Evolutionary conservation across 306 rosid species (phyloP).

Genomic region (Fagus crenata): DNA sequence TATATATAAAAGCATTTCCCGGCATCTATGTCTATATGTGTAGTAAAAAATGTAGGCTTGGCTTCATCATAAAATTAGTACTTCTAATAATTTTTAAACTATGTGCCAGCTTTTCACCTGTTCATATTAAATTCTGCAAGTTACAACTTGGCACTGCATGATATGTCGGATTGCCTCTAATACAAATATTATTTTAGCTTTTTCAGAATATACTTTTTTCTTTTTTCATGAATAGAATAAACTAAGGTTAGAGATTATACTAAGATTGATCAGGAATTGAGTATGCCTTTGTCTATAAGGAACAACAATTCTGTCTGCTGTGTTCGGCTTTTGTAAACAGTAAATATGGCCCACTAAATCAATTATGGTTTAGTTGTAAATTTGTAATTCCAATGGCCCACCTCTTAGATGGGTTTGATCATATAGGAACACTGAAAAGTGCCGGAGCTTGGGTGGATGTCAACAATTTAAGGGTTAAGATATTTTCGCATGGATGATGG

Average conservation of each 20-base stretch:
- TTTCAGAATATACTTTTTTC: background rate
- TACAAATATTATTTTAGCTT: background rate
- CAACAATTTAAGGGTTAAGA: background rate
- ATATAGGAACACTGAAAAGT: conserved; percentile 17
- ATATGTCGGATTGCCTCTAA: background rate
- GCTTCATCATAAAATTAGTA: background rate
- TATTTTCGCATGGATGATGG: conserved; percentile 21
- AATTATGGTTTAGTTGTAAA: conserved; percentile 31
- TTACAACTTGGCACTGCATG: background rate
- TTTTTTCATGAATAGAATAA: too few species aligned
- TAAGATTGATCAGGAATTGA: conserved; percentile 33
- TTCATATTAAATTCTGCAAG: background rate
- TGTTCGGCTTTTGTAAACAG: conserved; percentile 17
- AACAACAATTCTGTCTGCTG: conserved; percentile 52
- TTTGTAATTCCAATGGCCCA: conserved; percentile 39
- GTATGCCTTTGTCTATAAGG: conserved; percentile 73
- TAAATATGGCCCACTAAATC: conserved; percentile 20
- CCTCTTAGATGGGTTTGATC: conserved; percentile 26
- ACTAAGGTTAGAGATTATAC: background rate
- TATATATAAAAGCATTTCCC: background rate
- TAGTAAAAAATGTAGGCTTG: background rate
- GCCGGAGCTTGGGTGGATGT: conserved; percentile 14
- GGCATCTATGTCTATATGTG: background rate
- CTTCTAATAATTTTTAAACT: background rate
- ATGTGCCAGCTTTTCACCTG: background rate